A percentile compares a stretch with the other conserved stretches of the same genome.
Conservation (phyloP, 179 eudicot genomes). For the Silene vulgaris region DNA sequence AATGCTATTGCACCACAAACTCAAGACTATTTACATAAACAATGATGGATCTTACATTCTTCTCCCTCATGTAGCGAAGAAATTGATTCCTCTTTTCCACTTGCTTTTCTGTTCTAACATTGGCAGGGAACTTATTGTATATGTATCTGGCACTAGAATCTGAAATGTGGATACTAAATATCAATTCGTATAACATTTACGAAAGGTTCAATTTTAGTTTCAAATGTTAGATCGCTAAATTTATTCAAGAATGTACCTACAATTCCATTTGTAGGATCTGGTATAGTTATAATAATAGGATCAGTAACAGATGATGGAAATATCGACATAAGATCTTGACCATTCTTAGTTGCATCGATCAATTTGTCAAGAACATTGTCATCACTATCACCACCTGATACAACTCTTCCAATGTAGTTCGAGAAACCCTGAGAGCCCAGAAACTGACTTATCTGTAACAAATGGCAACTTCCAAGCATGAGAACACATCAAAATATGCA, state of each 20-base stretch:
- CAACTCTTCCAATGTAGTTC: slow-evolving; percentile 74
- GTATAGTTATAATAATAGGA: slow-evolving; percentile 63
- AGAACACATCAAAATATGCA: neutral
- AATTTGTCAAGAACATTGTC: slow-evolving; percentile 79
- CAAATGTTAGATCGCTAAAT: neutral
- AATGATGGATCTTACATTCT: slow-evolving; percentile 21
- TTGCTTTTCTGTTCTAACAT: slow-evolving; percentile 62
- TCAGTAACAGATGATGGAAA: slow-evolving; percentile 48
- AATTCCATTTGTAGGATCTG: slow-evolving; percentile 57
- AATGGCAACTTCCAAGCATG: slow-evolving; percentile 20
- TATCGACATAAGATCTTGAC: slow-evolving; percentile 63
- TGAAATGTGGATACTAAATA: slow-evolving; percentile 10
- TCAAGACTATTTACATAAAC: neutral
- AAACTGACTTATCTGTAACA: slow-evolving; percentile 65
- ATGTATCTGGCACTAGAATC: slow-evolving; percentile 60
- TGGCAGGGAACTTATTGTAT: slow-evolving; percentile 79
- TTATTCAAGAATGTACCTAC: slow-evolving; percentile 45
- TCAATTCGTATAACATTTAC: neutral
- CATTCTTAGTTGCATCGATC: slow-evolving; percentile 75
- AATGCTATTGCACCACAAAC: neutral
- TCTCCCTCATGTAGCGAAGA: slow-evolving; percentile 30
- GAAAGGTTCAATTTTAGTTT: neutral
- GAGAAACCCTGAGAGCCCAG: slow-evolving; percentile 77
- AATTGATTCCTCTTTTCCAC: slow-evolving; percentile 72
- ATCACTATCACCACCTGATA: slow-evolving; percentile 52